Conservation (phyloP, 2,329 filamentous ascomycete species). For the Basipetospora sp. region DNA sequence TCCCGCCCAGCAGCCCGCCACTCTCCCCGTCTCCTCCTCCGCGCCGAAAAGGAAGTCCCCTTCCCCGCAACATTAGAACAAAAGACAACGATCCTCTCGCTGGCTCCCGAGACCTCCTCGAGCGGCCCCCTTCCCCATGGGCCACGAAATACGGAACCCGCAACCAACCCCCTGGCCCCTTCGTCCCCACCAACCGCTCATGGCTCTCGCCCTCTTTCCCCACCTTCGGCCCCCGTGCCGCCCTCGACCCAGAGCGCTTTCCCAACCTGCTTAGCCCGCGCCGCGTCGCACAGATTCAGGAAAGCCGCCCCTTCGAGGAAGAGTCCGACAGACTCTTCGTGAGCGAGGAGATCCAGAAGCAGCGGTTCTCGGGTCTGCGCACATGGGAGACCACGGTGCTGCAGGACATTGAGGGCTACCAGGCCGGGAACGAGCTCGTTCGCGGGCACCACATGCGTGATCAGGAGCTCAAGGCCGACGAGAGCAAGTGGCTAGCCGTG, state of each 20-base stretch:
- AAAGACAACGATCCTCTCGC: neutral
- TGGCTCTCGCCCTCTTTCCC: conserved; percentile 3
- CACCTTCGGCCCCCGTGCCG: neutral
- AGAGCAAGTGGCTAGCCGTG: conserved; percentile 6
- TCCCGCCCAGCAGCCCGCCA: too few relatives aligned
- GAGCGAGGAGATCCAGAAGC: conserved; percentile 4
- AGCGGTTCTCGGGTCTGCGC: conserved; percentile 3
- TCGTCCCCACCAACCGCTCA: neutral
- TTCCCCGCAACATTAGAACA: too few relatives aligned
- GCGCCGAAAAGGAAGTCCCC: too few relatives aligned
- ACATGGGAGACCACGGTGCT: conserved; percentile 8
- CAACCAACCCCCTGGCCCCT: neutral
- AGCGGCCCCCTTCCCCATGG: neutral
- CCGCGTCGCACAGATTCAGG: neutral
- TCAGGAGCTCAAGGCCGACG: conserved; percentile 1
- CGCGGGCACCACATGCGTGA: neutral
- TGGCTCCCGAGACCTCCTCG: neutral
- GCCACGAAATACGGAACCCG: neutral
- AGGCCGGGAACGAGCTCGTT: neutral
- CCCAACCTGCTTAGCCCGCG: neutral
- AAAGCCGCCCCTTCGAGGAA: neutral
- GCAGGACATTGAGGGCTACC: neutral
- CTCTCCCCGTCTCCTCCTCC: too few relatives aligned
- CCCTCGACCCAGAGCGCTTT: neutral
- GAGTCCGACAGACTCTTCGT: conserved; percentile 7